Evolutionary conservation across 129 eudicot genomes (phyloP).

Genomic region (Rutidosis leptorrhynchoides): DNA sequence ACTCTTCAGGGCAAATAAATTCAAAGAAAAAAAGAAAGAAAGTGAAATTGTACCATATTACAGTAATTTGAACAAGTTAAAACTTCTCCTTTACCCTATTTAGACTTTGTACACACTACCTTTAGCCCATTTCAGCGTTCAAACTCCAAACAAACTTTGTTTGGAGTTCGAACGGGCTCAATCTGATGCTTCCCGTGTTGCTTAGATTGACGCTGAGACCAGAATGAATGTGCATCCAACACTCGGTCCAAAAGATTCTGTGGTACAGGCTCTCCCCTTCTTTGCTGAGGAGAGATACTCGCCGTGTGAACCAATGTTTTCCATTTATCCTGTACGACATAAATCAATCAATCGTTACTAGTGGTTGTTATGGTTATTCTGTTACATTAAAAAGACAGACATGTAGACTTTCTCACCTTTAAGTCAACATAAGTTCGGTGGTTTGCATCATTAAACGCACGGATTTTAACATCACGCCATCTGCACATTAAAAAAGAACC

Average conservation of each 20-base stretch:
- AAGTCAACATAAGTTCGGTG: conserved; percentile 97
- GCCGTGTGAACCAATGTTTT: conserved; percentile 97
- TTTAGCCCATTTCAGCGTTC: conserved; percentile 25
- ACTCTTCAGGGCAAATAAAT: conserved; percentile 32
- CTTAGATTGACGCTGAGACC: conserved; percentile 80
- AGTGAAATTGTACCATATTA: conserved; percentile 27
- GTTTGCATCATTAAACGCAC: conserved; percentile 82
- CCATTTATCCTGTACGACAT: conserved; percentile 89
- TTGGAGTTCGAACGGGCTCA: conserved; percentile 39
- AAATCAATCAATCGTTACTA: background rate
- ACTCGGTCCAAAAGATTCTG: conserved; percentile 91
- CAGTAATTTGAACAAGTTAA: conserved; percentile 34
- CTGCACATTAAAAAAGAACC: conserved; percentile 36
- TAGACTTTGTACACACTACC: conserved; percentile 41
- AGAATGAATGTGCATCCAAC: conserved; percentile 72
- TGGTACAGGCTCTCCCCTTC: conserved; percentile 98
- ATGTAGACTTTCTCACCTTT: conserved; percentile 50
- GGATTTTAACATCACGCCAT: conserved; percentile 97
- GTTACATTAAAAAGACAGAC: background rate
- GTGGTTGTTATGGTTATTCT: too few relatives aligned
- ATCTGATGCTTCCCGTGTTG: conserved; percentile 60
- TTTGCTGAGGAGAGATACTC: conserved; percentile 86
- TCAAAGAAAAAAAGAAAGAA: conserved; percentile 14
- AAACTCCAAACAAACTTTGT: conserved; percentile 39
- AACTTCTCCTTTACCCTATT: conserved; percentile 22